phyloP scores from a whole-genome alignment of 2,329 filamentous ascomycete species.

The Mycosphaerella sp. region DNA sequence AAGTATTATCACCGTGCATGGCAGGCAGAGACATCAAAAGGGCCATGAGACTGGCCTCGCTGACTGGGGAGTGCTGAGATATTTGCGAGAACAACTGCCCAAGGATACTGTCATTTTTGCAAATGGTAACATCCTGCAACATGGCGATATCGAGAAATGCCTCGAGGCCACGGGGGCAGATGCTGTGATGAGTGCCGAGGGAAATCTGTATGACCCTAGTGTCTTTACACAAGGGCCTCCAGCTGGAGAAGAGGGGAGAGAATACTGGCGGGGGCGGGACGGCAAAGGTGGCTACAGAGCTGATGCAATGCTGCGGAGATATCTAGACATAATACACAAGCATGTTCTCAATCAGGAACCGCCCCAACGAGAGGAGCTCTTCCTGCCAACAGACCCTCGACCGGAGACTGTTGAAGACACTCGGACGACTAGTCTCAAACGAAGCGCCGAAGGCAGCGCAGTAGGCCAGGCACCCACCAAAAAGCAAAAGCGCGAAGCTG shows the following conservation, averaged over 20 bases:
- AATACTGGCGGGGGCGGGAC: constrained; percentile 79
- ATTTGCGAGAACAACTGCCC: constrained; percentile 75
- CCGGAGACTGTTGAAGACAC: constrained; percentile 27
- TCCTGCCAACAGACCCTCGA: constrained; percentile 53
- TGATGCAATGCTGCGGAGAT: constrained; percentile 79
- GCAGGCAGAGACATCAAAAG: constrained; percentile 83
- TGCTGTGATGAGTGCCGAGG: constrained; percentile 92
- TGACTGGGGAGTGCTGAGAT: constrained; percentile 81
- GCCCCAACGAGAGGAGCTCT: constrained; percentile 65
- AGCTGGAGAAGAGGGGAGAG: constrained; percentile 59
- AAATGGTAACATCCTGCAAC: constrained; percentile 86
- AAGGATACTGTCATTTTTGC: constrained; percentile 89
- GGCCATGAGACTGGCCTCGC: constrained; percentile 90
- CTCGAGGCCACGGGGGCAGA: constrained; percentile 81
- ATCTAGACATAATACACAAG: constrained; percentile 82
- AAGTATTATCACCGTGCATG: constrained; percentile 90
- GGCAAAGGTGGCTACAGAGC: constrained; percentile 80
- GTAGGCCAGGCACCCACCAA: constrained; percentile 48
- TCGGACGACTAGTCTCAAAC: constrained; percentile 23
- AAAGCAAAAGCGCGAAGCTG: constrained; percentile 44
- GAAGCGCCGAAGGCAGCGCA: constrained; percentile 35
- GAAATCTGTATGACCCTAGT: constrained; percentile 83
- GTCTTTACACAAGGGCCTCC: constrained; percentile 70
- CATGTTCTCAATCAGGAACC: constrained; percentile 63
- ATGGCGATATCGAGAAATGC: constrained; percentile 70